Conservation (phyloP, 768 basidiomycete genomes). For the Leccinellum albellum region DNA sequence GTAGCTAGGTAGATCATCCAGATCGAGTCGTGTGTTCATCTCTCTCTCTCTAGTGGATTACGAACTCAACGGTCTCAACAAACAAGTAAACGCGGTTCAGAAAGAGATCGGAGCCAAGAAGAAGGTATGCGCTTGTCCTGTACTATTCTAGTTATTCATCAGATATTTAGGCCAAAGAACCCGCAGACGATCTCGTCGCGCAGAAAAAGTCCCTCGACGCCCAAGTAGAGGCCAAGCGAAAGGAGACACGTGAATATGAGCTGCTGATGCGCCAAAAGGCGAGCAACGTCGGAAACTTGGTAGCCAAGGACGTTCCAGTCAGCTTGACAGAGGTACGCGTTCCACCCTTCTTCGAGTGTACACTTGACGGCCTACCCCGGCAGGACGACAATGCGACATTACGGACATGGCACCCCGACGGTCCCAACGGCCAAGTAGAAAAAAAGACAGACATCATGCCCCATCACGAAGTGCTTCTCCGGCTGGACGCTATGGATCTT, state of each 20-base stretch:
- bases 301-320: slow-evolving; percentile 81
- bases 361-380: background rate
- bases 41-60: slow-evolving; percentile 64
- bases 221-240: slow-evolving; percentile 70
- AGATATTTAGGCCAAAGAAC: slow-evolving; percentile 73
- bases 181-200: slow-evolving; percentile 82
- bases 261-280: slow-evolving; percentile 76
- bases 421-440: slow-evolving; percentile 66
- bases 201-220: slow-evolving; percentile 84
- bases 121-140: slow-evolving; percentile 51
- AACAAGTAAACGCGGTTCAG: slow-evolving; percentile 86
- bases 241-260: slow-evolving; percentile 76
- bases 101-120: slow-evolving; percentile 94
- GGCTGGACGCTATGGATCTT: slow-evolving; percentile 93
- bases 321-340: slow-evolving; percentile 75
- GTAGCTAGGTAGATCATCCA: slow-evolving; percentile 32
- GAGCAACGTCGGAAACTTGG: slow-evolving; percentile 84
- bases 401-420: slow-evolving; percentile 83
- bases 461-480: slow-evolving; percentile 95
- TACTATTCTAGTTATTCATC: background rate
- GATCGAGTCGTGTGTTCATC: background rate
- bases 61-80: slow-evolving; percentile 71
- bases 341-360: background rate
- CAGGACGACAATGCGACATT: slow-evolving; percentile 89
- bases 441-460: slow-evolving; percentile 78